Evolutionary conservation across 23 red algal genomes (phyloP).

Genomic region (Pyropia haitanensis): DNA sequence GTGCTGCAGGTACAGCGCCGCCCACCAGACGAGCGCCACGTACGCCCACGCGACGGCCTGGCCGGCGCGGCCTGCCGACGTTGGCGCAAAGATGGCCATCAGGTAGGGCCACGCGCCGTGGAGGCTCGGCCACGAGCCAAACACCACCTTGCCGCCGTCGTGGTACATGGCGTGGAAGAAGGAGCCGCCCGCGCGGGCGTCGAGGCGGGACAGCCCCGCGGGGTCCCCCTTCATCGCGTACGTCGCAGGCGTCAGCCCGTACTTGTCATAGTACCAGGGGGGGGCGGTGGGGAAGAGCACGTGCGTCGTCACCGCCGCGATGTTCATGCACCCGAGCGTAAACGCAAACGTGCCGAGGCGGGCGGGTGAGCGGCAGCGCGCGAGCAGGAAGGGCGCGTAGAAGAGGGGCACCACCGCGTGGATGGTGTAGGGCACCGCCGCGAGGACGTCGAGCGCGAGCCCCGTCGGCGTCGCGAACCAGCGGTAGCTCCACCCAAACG

Average conservation of each 20-base stretch:
- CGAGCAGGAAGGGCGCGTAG: slow-evolving; percentile 20
- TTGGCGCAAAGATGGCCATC: slow-evolving; percentile 48
- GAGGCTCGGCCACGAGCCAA: slow-evolving; percentile 77
- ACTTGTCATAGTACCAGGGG: slow-evolving; percentile 90
- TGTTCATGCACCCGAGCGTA: slow-evolving; percentile 50
- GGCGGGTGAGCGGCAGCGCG: slow-evolving; percentile 8
- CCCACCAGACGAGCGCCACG: slow-evolving; percentile 70
- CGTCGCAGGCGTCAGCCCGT: slow-evolving; percentile 27
- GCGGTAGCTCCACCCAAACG: slow-evolving; percentile 10
- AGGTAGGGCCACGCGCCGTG: slow-evolving; percentile 93
- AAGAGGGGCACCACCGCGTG: slow-evolving; percentile 66
- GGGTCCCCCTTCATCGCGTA: slow-evolving; percentile 86
- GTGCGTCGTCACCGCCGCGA: slow-evolving; percentile 64
- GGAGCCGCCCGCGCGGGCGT: slow-evolving; percentile 22
- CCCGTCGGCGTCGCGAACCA: slow-evolving; percentile 33
- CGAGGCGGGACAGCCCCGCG: slow-evolving; percentile 52
- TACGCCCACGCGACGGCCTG: slow-evolving; percentile 24
- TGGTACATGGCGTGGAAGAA: slow-evolving; percentile 71
- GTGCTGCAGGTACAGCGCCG: slow-evolving; percentile 84
- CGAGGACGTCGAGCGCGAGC: slow-evolving; percentile 43
- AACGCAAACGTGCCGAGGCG: slow-evolving; percentile 24
- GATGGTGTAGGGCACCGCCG: slow-evolving; percentile 82
- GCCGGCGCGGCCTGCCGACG: background rate
- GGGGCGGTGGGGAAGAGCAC: slow-evolving; percentile 74
- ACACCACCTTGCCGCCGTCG: slow-evolving; percentile 60